A percentile compares a stretch with the other conserved stretches of the same genome.
phyloP scores from a whole-genome alignment of 768 basidiomycete species.

The Leccinum broughii region DNA sequence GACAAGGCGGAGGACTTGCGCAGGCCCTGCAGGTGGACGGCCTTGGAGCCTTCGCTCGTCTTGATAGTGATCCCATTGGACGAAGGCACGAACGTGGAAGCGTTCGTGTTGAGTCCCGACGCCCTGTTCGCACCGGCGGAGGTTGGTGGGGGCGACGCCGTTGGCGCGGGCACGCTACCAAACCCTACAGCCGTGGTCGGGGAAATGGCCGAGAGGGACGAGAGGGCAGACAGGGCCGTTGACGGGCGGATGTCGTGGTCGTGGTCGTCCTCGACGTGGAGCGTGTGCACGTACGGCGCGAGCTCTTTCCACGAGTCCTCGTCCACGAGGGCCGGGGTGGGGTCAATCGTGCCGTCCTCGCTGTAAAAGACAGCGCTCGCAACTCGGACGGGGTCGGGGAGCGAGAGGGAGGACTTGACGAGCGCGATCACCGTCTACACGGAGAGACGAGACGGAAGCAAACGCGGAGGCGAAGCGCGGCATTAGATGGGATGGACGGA shows the following conservation, averaged over 20 bases:
- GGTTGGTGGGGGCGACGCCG: not conserved
- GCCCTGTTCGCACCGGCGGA: not conserved
- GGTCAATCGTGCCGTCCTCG: constrained; percentile 32
- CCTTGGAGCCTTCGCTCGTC: constrained; percentile 18
- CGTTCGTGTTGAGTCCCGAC: constrained; percentile 23
- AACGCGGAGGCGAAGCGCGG: not conserved
- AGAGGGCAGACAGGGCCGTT: constrained; percentile 12
- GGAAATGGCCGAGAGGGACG: constrained; percentile 12
- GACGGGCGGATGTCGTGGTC: constrained; percentile 15
- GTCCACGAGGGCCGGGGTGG: constrained; percentile 24
- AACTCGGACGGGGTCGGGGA: constrained; percentile 23
- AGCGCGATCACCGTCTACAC: constrained; percentile 27
- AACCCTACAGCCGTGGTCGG: not conserved
- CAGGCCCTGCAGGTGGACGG: constrained; percentile 12
- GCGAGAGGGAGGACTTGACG: constrained; percentile 25
- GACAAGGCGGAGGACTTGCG: constrained; percentile 23
- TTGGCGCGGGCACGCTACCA: not conserved
- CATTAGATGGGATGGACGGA: not conserved
- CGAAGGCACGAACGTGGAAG: constrained; percentile 27
- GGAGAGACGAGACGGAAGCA: not conserved
- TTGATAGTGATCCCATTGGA: constrained; percentile 22
- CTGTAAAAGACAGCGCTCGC: constrained; percentile 29
- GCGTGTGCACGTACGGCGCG: constrained; percentile 30
- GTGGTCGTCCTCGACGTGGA: constrained; percentile 32
- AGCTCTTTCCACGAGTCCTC: constrained; percentile 37